Base-by-base conservation (phyloP, 2,329 filamentous ascomycete species). In the Piedraia hortae region DNA sequence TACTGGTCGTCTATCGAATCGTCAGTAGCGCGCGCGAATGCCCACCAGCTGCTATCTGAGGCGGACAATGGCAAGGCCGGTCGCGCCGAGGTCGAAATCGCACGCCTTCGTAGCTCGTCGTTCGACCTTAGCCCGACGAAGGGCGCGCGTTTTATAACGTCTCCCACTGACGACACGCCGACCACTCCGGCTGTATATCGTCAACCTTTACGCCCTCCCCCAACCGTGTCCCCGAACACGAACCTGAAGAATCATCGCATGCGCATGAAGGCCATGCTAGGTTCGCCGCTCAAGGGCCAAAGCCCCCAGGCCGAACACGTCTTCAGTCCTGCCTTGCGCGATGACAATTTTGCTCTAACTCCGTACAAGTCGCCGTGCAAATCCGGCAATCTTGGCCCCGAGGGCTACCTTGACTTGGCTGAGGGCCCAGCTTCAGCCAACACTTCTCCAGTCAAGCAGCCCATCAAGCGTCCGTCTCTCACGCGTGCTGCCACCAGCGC, bases 1-100 rank as follows among this genome's bases (percentile, higher is more conserved):
- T 97, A 93, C 46, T 90, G 89, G 42, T 93, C 85, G 2, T 91
- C 80, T 0, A 58, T 93, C 10, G 80, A 91, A 35, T 93, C 85
- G 3, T 93, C 85, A 0, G 77, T 60, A 8, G 60, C 75, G 42
- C 63, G 82, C 27, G 66, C 71, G 21, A 37, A 35, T n/a, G 29
- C 33, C n/a, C 33, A 37, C 21, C 54, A 74, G 10, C 55, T 77
- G 19, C 75, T 69, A 3, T 82, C 75, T 0, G 78, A 88, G 36
- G 44, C 57, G 19, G 31, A 31, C 18, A 23, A 27, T n/a, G 19
- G 19, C 14, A 31, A 82, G 51, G 70, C 75, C 28, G 82, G 82
- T 14, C 71, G 82, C 28, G 85, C 85, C 9, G 85, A 93, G 44
- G 80, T 88, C 36, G 85, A 91, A 45, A 91, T 97, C 51, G 74